Percentiles rank a stretch among this genome's conserved stretches.
Conservation (phyloP, 129 eudicot genomes). For the Artemisia annua region DNA sequence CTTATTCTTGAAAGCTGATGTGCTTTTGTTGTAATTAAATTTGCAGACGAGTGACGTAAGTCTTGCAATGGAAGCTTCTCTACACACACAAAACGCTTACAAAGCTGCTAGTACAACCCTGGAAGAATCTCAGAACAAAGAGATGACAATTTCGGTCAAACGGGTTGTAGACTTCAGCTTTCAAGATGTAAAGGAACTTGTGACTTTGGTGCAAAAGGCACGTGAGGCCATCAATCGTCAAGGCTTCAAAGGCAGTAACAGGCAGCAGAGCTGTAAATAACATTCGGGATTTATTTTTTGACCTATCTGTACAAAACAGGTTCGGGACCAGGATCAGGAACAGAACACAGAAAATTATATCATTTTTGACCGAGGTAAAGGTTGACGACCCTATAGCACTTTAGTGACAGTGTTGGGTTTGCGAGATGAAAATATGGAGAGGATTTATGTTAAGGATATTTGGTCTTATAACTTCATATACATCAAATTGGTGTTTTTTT, state of each 20-base stretch:
- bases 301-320: slow-evolving; percentile 62
- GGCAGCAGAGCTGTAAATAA: slow-evolving; percentile 47
- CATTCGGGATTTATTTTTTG: slow-evolving; percentile 36
- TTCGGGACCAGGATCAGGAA: slow-evolving; percentile 32
- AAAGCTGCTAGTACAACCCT: slow-evolving; percentile 45
- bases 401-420: slow-evolving; percentile 30
- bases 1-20: not conserved
- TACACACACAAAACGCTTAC: slow-evolving; percentile 58
- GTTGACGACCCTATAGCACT: slow-evolving; percentile 29
- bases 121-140: slow-evolving; percentile 57
- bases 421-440: slow-evolving; percentile 30
- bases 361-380: slow-evolving; percentile 37
- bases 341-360: slow-evolving; percentile 23
- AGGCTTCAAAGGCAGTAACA: slow-evolving; percentile 42
- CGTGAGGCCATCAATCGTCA: slow-evolving; percentile 53
- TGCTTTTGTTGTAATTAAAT: slow-evolving; percentile 19
- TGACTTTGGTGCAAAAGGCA: slow-evolving; percentile 63
- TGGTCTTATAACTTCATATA: slow-evolving; percentile 36
- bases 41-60: slow-evolving; percentile 65
- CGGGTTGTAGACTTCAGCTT: slow-evolving; percentile 80
- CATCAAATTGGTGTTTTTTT: slow-evolving; percentile 32
- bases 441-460: slow-evolving; percentile 34
- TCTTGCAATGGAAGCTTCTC: slow-evolving; percentile 89
- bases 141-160: slow-evolving; percentile 52
- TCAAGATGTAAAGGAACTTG: slow-evolving; percentile 74